Evolutionary conservation across 2,329 filamentous ascomycete genomes (phyloP), one percentile per base, ranked within the genome.

Genomic region (Tricladium varicosporioides): DNA sequence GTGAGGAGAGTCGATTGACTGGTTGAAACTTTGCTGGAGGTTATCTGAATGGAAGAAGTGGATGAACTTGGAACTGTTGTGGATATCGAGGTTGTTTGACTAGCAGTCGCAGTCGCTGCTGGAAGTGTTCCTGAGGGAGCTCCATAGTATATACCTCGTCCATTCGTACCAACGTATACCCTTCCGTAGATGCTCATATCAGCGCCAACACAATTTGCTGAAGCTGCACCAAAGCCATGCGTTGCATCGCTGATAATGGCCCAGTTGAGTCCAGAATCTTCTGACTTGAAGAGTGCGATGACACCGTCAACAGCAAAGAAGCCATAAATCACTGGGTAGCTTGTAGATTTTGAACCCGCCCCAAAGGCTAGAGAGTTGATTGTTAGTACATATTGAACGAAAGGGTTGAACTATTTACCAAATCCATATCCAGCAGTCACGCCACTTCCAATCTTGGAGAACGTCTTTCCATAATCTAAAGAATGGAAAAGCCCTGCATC

Each of bases 401-500:
- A 27, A 27, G 22, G 22, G 22, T 27, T 27, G 22, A 27, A 15
- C 8, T 9, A 18, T 22, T 14, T 56, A 56, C 57, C 57, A 50
- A 59, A 59, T 5, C 45, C 42, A 33, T 49, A 59, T 14, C 57
- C 57, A 5, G 46, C 49, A 14, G 57, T 56, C 2, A 48, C 31
- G 5, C 57, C 57, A 32, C 43, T 47, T 15, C 40, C 27, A 14
- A 75, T 64, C 22, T 74, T 67, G 0, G 74, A 71, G 61, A 83
- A 84, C 1, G 74, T 74, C 3, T 69, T 65, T 5, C 80, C 82
- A 36, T 72, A 81, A 66, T 84, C 68, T 5, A 75, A 78, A 9
- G 78, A 81, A 62, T 76, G 76, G 71, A 80, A 84, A 48, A 85
- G 69, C 5, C 82, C 82, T 0, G 64, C 70, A 53, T 83, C 74